A percentile compares a stretch with the other conserved stretches of the same genome.
phyloP scores from a whole-genome alignment of 2,329 filamentous ascomycete genomes.

The Achaetomium macrosporum region DNA sequence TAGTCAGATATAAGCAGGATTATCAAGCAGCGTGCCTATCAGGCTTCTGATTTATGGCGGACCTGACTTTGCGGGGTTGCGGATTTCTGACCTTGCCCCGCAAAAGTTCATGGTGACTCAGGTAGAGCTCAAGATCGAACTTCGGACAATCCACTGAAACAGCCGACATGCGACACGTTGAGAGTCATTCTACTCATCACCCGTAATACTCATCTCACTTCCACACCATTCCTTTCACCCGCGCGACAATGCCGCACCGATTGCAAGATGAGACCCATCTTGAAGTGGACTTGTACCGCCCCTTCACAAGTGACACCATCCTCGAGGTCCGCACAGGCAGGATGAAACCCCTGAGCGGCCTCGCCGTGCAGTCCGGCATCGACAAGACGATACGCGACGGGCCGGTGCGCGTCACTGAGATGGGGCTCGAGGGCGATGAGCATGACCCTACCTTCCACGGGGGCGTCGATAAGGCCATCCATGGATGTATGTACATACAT shows the following conservation, averaged over 20 bases:
- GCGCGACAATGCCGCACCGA: constrained; percentile 6
- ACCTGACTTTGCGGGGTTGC: no score
- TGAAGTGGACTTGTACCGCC: constrained; percentile 35
- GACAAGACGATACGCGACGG: constrained; percentile 43
- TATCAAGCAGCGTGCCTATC: no score
- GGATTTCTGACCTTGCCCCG: not conserved
- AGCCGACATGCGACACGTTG: no score
- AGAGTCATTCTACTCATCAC: no score
- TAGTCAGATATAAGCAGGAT: no score
- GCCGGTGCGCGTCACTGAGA: constrained; percentile 39
- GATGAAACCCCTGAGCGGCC: constrained; percentile 48
- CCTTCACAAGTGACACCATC: constrained; percentile 44
- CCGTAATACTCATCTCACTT: not conserved
- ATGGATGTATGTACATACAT: constrained; percentile 42
- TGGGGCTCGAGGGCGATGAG: constrained; percentile 54
- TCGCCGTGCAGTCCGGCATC: constrained; percentile 51
- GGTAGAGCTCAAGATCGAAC: no score
- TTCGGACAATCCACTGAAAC: no score
- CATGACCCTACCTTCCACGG: constrained; percentile 58
- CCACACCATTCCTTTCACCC: not conserved
- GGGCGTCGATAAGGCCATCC: constrained; percentile 57
- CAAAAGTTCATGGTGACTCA: not conserved
- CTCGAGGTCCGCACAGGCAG: constrained; percentile 52
- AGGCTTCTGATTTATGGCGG: no score
- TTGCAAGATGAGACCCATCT: constrained; percentile 16